These are phyloP conservation scores for Plasmodium sp. DNA, from an alignment of 169 alveolate genomes.

Conservation along the genomic window DNA sequence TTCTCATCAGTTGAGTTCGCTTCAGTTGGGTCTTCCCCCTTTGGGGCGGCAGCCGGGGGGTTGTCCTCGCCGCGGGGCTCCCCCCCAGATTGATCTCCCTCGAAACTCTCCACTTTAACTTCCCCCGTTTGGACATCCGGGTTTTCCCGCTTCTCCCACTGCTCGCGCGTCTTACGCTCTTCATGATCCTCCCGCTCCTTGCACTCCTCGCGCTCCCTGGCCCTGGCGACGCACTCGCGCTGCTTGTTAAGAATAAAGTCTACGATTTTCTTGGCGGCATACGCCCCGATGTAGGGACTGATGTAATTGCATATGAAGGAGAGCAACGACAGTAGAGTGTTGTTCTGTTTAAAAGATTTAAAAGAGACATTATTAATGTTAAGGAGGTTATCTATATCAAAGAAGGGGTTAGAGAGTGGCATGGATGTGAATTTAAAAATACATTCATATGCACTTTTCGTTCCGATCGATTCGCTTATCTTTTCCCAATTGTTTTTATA, in stretches of 20 bases:
- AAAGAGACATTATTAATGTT: constrained; percentile 25
- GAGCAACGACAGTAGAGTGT: constrained; percentile 41
- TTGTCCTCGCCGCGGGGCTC: not conserved
- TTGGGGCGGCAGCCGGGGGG: not conserved
- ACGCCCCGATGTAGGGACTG: constrained; percentile 69
- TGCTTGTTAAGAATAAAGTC: constrained; percentile 38
- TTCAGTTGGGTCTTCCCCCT: not conserved
- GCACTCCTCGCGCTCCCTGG: not conserved
- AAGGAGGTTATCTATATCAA: constrained; percentile 34
- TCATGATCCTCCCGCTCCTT: not conserved
- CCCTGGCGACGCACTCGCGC: not conserved
- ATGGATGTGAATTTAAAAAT: constrained; percentile 55
- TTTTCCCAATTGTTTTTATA: constrained; percentile 63
- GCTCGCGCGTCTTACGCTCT: not conserved
- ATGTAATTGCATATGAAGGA: constrained; percentile 63
- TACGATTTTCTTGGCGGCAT: constrained; percentile 69
- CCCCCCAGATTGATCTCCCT: not conserved
- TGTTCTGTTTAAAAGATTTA: constrained; percentile 43
- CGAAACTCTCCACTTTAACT: not conserved
- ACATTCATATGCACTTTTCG: constrained; percentile 63
- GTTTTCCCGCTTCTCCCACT: not conserved
- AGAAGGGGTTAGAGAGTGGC: constrained; percentile 64
- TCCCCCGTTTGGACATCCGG: not conserved
- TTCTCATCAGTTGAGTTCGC: not conserved
- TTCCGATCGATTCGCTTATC: constrained; percentile 20